A percentile compares a stretch with the other conserved stretches of the same genome.
These are phyloP conservation scores for Crassisporium funariophilum DNA, from an alignment of 768 basidiomycete genomes.

Conservation along the genomic window DNA sequence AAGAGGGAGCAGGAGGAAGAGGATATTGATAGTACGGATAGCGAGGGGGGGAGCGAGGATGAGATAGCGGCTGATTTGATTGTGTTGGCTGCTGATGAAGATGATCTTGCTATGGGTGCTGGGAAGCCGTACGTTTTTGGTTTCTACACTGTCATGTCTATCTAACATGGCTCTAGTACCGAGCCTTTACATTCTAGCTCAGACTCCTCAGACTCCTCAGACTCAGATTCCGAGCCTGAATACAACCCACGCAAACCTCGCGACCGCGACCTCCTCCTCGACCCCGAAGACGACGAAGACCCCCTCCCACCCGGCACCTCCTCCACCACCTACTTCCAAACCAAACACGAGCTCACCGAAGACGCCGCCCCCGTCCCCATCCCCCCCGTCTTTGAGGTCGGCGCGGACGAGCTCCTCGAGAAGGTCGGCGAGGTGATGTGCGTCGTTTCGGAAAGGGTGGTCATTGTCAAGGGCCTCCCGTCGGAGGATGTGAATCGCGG, in stretches of 20 bases:
- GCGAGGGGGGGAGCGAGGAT: slow-evolving; percentile 47
- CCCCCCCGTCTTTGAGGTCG: slow-evolving; percentile 68
- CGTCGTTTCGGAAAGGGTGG: slow-evolving; percentile 70
- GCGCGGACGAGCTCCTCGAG: slow-evolving; percentile 65
- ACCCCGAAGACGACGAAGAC: slow-evolving; percentile 61
- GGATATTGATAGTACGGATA: slow-evolving; percentile 42
- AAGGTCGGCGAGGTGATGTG: slow-evolving; percentile 79
- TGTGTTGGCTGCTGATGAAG: slow-evolving; percentile 34
- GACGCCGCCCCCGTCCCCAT: slow-evolving; percentile 54
- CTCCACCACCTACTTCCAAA: slow-evolving; percentile 51
- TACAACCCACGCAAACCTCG: slow-evolving; percentile 26
- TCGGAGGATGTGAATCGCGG: slow-evolving; percentile 45
- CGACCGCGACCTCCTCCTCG: slow-evolving; percentile 27
- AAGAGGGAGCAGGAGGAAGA: slow-evolving; percentile 45
- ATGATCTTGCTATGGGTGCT: slow-evolving; percentile 31
- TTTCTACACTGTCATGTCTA: slow-evolving; percentile 8
- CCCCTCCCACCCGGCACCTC: slow-evolving; percentile 37
- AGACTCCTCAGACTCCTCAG: slow-evolving; percentile 36
- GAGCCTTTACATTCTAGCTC: slow-evolving; percentile 36
- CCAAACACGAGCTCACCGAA: slow-evolving; percentile 73
- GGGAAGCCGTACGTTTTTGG: slow-evolving; percentile 20
- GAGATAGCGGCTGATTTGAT: slow-evolving; percentile 72
- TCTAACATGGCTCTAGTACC: slow-evolving; percentile 20
- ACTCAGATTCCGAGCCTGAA: slow-evolving; percentile 44
- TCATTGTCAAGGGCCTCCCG: slow-evolving; percentile 68